These are phyloP conservation scores for Debaryomyces subglobosus DNA, from an alignment of 1,139 yeast species.

Conservation along the genomic window DNA sequence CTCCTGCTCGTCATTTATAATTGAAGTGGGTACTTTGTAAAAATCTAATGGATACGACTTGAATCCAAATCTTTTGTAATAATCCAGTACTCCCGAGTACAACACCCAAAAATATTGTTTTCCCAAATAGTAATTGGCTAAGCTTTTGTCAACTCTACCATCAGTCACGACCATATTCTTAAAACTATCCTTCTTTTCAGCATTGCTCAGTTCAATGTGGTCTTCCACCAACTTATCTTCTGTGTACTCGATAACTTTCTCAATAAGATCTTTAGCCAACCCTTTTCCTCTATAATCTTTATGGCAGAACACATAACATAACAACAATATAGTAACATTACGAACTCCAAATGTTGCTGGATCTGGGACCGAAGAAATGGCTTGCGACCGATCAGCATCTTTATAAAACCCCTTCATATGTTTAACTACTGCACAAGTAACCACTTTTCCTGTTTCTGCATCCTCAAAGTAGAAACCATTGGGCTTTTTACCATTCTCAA, in stretches of 20 bases:
- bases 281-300: slow-evolving; percentile 33
- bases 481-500: slow-evolving; percentile 18
- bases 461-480: slow-evolving; percentile 36
- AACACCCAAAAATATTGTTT: slow-evolving; percentile 44
- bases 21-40: slow-evolving; percentile 33
- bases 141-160: slow-evolving; percentile 32
- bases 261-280: slow-evolving; percentile 31
- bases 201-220: slow-evolving; percentile 26
- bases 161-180: slow-evolving; percentile 33
- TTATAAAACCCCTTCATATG: slow-evolving; percentile 34
- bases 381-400: slow-evolving; percentile 32
- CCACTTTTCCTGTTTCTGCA: slow-evolving; percentile 25
- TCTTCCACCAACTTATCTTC: slow-evolving; percentile 34
- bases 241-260: slow-evolving; percentile 32
- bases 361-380: slow-evolving; percentile 36
- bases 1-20: slow-evolving; percentile 24
- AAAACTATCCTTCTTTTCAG: slow-evolving; percentile 29
- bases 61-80: slow-evolving; percentile 43
- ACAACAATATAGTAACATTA: slow-evolving; percentile 28
- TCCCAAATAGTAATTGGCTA: slow-evolving; percentile 41
- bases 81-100: slow-evolving; percentile 39
- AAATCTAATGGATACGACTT: slow-evolving; percentile 40
- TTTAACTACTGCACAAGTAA: slow-evolving; percentile 31
- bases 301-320: slow-evolving; percentile 35
- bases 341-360: slow-evolving; percentile 38